These are phyloP conservation scores for Nothophytophthora sp. DNA, from an alignment of 352 stramenopile species.

Conservation along the genomic window DNA sequence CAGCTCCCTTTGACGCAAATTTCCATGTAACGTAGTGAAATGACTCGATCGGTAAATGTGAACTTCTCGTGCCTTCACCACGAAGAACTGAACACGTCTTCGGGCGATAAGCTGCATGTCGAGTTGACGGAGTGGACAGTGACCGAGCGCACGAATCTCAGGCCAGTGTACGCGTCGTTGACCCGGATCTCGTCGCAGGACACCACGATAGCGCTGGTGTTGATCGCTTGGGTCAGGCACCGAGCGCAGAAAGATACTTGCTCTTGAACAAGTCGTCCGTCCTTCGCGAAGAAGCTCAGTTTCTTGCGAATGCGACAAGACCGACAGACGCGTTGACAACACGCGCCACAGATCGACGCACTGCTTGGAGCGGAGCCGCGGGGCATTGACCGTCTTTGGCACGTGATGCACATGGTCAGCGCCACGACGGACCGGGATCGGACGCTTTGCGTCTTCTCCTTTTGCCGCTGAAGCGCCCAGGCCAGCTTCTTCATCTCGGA, in stretches of 20 bases:
- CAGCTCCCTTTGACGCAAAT: no score
- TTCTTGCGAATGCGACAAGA: slow-evolving; percentile 22
- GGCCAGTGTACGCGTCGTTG: slow-evolving; percentile 28
- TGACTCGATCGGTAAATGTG: no score
- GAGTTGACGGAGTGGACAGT: no score
- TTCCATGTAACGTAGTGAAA: no score
- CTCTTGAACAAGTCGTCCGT: slow-evolving; percentile 25
- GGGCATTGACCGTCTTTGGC: slow-evolving; percentile 19
- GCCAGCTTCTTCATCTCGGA: slow-evolving; percentile 37
- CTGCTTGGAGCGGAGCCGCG: slow-evolving; percentile 11
- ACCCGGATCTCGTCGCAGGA: slow-evolving; percentile 21
- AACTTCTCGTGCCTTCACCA: no score
- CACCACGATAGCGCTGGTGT: slow-evolving; percentile 12
- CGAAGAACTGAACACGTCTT: no score
- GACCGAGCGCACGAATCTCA: no score
- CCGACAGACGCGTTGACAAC: slow-evolving; percentile 19
- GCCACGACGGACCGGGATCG: slow-evolving; percentile 2
- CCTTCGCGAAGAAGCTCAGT: slow-evolving; percentile 23
- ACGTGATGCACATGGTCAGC: slow-evolving; percentile 14
- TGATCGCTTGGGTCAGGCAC: slow-evolving; percentile 19
- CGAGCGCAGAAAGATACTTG: slow-evolving; percentile 17
- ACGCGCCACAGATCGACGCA: slow-evolving; percentile 23
- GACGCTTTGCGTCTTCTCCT: slow-evolving; percentile 12
- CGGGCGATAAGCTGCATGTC: no score
- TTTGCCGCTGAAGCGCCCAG: slow-evolving; percentile 25